These are phyloP conservation scores for Hibiscus tridactylites DNA, from an alignment of 345 rosid genomes.

Conservation along the genomic window DNA sequence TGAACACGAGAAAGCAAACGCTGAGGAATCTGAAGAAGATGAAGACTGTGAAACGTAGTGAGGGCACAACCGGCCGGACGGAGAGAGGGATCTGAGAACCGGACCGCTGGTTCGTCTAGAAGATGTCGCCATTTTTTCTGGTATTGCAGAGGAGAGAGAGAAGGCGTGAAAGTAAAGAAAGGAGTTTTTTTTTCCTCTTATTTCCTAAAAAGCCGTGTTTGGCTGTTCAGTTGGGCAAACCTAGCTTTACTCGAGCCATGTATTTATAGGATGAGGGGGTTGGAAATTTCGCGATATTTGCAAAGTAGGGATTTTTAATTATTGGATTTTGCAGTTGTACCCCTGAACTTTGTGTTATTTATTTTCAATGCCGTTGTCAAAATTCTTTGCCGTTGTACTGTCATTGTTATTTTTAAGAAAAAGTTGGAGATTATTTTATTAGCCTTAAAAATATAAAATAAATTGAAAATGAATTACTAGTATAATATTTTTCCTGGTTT, in stretches of 20 bases:
- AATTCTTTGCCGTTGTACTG: neutral
- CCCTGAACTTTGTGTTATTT: constrained; percentile 6
- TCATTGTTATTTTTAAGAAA: neutral
- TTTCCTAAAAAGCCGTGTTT: constrained; percentile 10
- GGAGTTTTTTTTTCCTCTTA: neutral
- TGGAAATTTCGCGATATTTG: constrained; percentile 14
- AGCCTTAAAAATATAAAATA: no score
- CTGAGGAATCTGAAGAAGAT: constrained; percentile 20
- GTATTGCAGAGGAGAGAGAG: constrained; percentile 13
- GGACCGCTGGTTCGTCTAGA: constrained; percentile 39
- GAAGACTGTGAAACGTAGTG: constrained; percentile 12
- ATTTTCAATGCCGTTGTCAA: neutral
- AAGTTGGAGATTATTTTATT: neutral
- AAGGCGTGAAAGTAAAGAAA: neutral
- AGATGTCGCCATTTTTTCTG: constrained; percentile 38
- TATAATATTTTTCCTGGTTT: no score
- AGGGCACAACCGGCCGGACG: constrained; percentile 35
- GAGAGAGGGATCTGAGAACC: constrained; percentile 29
- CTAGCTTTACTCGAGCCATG: constrained; percentile 27
- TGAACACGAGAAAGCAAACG: constrained; percentile 43
- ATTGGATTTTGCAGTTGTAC: neutral
- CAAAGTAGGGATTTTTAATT: neutral
- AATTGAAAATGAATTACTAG: no score
- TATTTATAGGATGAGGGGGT: constrained; percentile 30
- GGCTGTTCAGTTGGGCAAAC: constrained; percentile 47